Conservation (phyloP, 345 rosid genomes). For the Litchi chinensis region DNA sequence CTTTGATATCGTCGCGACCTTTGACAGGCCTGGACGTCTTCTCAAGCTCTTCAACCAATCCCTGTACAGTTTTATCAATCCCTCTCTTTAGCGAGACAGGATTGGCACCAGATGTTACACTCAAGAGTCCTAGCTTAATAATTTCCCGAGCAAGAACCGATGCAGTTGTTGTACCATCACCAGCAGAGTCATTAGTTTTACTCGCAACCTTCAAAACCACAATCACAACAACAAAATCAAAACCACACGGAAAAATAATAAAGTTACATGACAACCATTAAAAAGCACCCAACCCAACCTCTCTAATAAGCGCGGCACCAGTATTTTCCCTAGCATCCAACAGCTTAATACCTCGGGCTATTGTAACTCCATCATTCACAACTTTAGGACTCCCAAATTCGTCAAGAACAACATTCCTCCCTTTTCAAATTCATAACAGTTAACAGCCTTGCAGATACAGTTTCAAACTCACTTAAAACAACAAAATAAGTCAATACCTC, state of each 20-base stretch:
- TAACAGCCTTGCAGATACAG: background rate
- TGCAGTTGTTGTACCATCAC: constrained; percentile 99
- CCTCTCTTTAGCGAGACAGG: constrained; percentile 92
- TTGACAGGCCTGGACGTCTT: constrained; percentile 82
- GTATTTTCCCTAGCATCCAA: constrained; percentile 98
- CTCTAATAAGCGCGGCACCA: constrained; percentile 96
- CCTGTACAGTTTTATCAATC: constrained; percentile 82
- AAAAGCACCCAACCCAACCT: constrained; percentile 45
- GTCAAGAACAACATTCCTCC: constrained; percentile 95
- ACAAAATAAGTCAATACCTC: constrained; percentile 55
- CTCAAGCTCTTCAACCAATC: constrained; percentile 78
- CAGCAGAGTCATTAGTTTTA: constrained; percentile 97
- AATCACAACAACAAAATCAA: constrained; percentile 4
- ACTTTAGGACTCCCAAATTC: constrained; percentile 96
- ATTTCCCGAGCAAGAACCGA: constrained; percentile 92
- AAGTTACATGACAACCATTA: too few species aligned
- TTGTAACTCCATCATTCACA: constrained; percentile 98
- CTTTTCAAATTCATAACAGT: constrained; percentile 34
- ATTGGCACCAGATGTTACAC: constrained; percentile 96
- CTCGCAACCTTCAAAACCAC: constrained; percentile 73
- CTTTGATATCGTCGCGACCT: constrained; percentile 89
- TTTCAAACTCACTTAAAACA: too few species aligned
- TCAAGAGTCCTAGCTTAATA: constrained; percentile 78
- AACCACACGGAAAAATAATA: too few species aligned
- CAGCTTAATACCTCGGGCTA: constrained; percentile 92